These are phyloP conservation scores for Silene latifolia DNA, from an alignment of 148 eudicot genomes.

Conservation along the genomic window DNA sequence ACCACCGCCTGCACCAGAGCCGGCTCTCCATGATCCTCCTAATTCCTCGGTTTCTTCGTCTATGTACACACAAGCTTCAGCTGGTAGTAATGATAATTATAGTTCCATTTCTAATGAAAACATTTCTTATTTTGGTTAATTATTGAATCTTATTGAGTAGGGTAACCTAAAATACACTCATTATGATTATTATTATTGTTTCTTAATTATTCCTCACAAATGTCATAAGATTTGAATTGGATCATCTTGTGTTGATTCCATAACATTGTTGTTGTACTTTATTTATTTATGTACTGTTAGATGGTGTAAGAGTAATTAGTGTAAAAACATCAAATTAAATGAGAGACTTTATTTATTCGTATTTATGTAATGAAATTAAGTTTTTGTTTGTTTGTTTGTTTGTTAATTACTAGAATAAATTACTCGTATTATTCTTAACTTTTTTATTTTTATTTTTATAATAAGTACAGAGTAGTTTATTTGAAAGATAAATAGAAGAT, in stretches of 20 bases:
- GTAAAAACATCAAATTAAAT: slow-evolving; percentile 10
- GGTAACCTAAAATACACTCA: slow-evolving; percentile 2
- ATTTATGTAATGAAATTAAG: background rate
- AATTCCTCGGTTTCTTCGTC: slow-evolving; percentile 38
- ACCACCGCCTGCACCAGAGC: slow-evolving; percentile 20
- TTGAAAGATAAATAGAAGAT: too few relatives aligned
- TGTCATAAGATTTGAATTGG: slow-evolving; percentile 28
- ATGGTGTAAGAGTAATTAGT: background rate
- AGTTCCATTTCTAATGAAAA: slow-evolving; percentile 46
- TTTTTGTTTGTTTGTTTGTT: too few relatives aligned
- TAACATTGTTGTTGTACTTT: background rate
- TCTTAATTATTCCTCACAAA: slow-evolving; percentile 2
- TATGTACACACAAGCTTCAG: slow-evolving; percentile 38
- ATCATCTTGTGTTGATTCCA: slow-evolving; percentile 9
- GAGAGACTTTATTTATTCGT: background rate
- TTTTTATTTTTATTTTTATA: too few relatives aligned
- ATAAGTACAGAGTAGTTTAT: too few relatives aligned
- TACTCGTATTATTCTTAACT: too few relatives aligned
- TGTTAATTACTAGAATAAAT: too few relatives aligned
- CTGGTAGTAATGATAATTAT: slow-evolving; percentile 27
- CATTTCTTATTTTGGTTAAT: slow-evolving; percentile 52
- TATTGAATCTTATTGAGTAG: background rate
- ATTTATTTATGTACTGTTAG: slow-evolving; percentile 1
- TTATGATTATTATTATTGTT: slow-evolving; percentile 7
- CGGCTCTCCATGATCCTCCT: slow-evolving; percentile 11